Evolutionary conservation across 1,284 basidiomycete species (phyloP).

Genomic region (Malassezia yamatoensis): DNA sequence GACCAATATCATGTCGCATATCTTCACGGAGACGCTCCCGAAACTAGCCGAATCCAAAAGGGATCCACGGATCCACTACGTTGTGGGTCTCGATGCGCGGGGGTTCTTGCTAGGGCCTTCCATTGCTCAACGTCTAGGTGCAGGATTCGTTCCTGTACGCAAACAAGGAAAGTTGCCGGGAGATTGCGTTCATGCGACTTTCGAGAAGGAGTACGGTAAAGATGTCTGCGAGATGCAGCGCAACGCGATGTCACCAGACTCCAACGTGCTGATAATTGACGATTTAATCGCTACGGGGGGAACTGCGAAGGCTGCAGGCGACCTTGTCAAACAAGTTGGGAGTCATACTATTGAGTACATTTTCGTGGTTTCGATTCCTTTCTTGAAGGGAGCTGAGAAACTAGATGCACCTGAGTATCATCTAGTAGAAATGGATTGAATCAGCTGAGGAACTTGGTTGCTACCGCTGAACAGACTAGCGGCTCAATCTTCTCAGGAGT

Average conservation of each 20-base stretch:
- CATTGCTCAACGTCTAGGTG: constrained; percentile 78
- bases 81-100: constrained; percentile 90
- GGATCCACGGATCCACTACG: constrained; percentile 61
- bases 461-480: constrained; percentile 8
- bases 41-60: constrained; percentile 51
- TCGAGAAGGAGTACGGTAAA: constrained; percentile 94
- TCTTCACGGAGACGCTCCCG: constrained; percentile 65
- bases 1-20: constrained; percentile 75
- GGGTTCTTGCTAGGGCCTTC: constrained; percentile 92
- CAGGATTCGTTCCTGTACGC: constrained; percentile 90
- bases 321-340: constrained; percentile 72
- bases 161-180: constrained; percentile 93
- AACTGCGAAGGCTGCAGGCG: constrained; percentile 83
- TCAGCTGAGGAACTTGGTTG: constrained; percentile 14
- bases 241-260: constrained; percentile 66
- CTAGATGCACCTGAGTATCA: constrained; percentile 68
- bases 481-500: not conserved
- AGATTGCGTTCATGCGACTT: constrained; percentile 63
- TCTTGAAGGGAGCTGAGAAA: constrained; percentile 68
- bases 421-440: constrained; percentile 19
- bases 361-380: constrained; percentile 79
- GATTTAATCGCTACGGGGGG: constrained; percentile 96
- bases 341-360: constrained; percentile 81
- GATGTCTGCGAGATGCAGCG: constrained; percentile 92
- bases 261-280: constrained; percentile 80